Percentiles rank a stretch among this genome's conserved stretches.
phyloP scores from a whole-genome alignment of 2,329 filamentous ascomycete species.

The Bipolaris victoriae region DNA sequence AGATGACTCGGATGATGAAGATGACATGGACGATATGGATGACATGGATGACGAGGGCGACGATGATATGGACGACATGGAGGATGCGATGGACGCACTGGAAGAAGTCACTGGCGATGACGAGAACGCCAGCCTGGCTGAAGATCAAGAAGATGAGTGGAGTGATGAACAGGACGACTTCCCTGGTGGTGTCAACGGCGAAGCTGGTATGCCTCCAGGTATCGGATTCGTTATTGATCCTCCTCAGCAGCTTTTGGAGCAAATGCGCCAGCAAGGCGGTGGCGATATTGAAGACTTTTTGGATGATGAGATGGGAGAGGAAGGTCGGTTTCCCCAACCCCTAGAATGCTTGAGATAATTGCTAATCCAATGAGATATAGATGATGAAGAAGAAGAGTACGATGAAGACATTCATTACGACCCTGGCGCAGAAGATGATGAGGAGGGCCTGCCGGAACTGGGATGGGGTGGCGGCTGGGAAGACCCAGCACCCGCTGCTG shows the following conservation, averaged over 20 bases:
- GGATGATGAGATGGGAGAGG: constrained; percentile 65
- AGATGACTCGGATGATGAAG: constrained; percentile 57
- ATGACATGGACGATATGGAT: constrained; percentile 56
- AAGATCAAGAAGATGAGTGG: constrained; percentile 49
- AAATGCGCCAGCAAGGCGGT: constrained; percentile 50
- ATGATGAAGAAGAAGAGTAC: constrained; percentile 73
- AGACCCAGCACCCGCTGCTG: constrained; percentile 50
- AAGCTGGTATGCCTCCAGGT: constrained; percentile 59
- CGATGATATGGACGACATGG: constrained; percentile 46
- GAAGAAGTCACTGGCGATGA: constrained; percentile 57
- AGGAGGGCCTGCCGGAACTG: constrained; percentile 49
- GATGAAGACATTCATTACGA: constrained; percentile 68
- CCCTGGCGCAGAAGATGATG: constrained; percentile 57
- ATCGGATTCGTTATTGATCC: constrained; percentile 46
- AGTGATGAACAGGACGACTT: constrained; percentile 58
- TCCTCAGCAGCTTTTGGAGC: constrained; percentile 46
- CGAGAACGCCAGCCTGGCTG: constrained; percentile 53
- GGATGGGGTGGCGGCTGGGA: constrained; percentile 63
- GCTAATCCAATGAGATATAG: constrained; percentile 55
- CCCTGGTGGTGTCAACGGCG: constrained; percentile 54
- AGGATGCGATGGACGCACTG: constrained; percentile 45
- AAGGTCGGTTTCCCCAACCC: constrained; percentile 57
- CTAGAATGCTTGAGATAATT: constrained; percentile 8
- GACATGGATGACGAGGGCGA: constrained; percentile 39
- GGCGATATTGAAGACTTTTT: constrained; percentile 58